Base-by-base conservation (phyloP, 352 stramenopile genomes). In the Globisporangium ultimum region DNA sequence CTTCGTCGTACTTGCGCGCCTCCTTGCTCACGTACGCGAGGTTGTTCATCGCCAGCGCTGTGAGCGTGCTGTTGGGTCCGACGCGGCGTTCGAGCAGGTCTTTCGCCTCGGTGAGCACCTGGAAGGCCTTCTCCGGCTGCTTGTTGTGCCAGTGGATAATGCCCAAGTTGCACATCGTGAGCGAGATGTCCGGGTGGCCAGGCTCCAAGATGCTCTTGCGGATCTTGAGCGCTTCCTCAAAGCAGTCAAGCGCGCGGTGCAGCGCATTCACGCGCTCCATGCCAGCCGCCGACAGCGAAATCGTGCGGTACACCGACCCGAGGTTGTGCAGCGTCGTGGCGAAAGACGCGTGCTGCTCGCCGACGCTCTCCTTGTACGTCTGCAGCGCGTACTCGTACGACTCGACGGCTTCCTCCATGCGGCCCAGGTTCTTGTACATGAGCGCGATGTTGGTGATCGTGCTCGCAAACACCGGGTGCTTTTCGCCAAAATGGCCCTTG, bases 381-480 rank as follows among this genome's bases (percentile, higher is more conserved):
- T 85, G 74, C 52, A 94, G 66, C 42, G 85, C 85, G 54, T 76
- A 86, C 67, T 92, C 81, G 72, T 94, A 94, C 59, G 83, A 71
- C 66, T 88, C 81, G 51, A 94, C 72, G 11, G 85, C 83, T 41
- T 91, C 76, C 34, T 90, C 79, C 55, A 78, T 74, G 64, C 88
- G 74, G 10, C 83, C 84, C 63, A 89, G 40, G 63, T 88, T 92
- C 72, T 94, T 94, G 71, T 94, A 87, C 83, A 94, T 93, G 51
- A 94, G 80, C 21, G 85, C 85, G 45, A 94, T 90, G 64, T 94
- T 93, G 56, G 83, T 91, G 53, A 94, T 79, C 42, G 85, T 93
- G 54, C 85, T 93, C 11, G 85, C 85, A 43, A 87, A 94, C 21
- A 94, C 85, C 0, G 85, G 81, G 50, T 94, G 85, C 34, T 71